phyloP scores from a whole-genome alignment of 257 asterid species.

The Solanum chaucha region DNA sequence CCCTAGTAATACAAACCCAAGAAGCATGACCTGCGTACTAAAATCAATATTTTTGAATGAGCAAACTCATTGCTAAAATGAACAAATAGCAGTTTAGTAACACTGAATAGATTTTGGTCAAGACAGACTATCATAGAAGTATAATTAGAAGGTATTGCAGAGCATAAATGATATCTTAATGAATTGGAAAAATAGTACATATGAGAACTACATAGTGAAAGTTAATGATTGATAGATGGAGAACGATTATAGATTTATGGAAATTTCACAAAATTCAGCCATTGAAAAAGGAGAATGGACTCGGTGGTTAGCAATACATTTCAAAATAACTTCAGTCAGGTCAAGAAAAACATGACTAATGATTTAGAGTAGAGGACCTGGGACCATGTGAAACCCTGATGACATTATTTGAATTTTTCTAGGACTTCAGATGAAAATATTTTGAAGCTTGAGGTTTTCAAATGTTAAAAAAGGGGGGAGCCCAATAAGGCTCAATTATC shows the following conservation, averaged over 20 bases:
- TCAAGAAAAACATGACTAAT: neutral
- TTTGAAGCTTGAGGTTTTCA: neutral
- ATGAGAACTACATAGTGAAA: neutral
- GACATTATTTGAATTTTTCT: neutral
- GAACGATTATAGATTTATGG: neutral
- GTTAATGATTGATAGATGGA: neutral
- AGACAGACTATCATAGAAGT: neutral
- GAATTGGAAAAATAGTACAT: neutral
- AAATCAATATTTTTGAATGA: constrained; percentile 36
- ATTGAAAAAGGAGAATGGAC: neutral
- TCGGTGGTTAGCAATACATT: neutral
- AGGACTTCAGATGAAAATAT: neutral
- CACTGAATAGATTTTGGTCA: neutral
- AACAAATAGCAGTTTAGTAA: neutral
- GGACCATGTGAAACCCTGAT: neutral
- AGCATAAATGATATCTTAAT: neutral
- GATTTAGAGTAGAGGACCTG: neutral
- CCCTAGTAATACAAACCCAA: constrained; percentile 89
- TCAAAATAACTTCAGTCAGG: neutral
- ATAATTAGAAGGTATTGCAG: neutral
- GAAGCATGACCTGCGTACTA: constrained; percentile 99
- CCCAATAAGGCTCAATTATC: neutral
- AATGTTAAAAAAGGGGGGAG: neutral
- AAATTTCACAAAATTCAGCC: neutral
- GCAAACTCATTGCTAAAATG: constrained; percentile 12